These are phyloP conservation scores for Microdochium paspali DNA, from an alignment of 2,329 filamentous ascomycete genomes.

Conservation along the genomic window DNA sequence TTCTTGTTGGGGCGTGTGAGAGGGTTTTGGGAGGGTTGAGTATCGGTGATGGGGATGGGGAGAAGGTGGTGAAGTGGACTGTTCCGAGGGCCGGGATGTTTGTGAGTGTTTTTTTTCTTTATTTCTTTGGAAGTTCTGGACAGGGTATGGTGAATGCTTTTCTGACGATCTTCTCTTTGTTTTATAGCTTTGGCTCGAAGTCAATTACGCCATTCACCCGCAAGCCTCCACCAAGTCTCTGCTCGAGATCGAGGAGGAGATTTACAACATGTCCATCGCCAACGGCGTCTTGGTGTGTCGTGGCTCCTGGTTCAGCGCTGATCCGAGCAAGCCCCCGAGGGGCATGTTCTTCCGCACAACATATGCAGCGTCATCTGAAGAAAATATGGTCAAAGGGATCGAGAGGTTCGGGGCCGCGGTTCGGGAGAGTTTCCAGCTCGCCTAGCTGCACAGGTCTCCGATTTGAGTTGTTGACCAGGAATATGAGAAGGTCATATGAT, in stretches of 20 bases:
- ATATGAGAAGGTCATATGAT: no score
- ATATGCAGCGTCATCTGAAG: conserved; percentile 69
- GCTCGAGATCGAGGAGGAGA: conserved; percentile 69
- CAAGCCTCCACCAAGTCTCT: conserved; percentile 41
- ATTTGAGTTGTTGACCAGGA: no score
- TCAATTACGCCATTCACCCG: conserved; percentile 61
- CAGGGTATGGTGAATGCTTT: neutral
- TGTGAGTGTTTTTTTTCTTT: conserved; percentile 40
- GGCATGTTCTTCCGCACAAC: conserved; percentile 85
- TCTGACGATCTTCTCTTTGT: conserved; percentile 1
- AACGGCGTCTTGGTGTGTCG: conserved; percentile 72
- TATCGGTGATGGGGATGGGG: conserved; percentile 30
- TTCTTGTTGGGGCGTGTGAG: conserved; percentile 72
- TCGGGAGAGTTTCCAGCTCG: conserved; percentile 39
- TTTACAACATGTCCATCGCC: conserved; percentile 69
- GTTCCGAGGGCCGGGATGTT: conserved; percentile 90
- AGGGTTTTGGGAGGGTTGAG: conserved; percentile 40
- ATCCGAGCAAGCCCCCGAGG: conserved; percentile 46
- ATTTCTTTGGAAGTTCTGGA: neutral
- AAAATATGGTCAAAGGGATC: conserved; percentile 64
- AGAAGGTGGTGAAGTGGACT: conserved; percentile 67
- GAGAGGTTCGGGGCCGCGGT: conserved; percentile 68
- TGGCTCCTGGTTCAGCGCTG: conserved; percentile 86
- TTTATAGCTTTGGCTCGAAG: conserved; percentile 58
- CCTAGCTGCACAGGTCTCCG: neutral